These are phyloP conservation scores for Melaleuca quinquenervia DNA, from an alignment of 345 rosid genomes.

Conservation along the genomic window DNA sequence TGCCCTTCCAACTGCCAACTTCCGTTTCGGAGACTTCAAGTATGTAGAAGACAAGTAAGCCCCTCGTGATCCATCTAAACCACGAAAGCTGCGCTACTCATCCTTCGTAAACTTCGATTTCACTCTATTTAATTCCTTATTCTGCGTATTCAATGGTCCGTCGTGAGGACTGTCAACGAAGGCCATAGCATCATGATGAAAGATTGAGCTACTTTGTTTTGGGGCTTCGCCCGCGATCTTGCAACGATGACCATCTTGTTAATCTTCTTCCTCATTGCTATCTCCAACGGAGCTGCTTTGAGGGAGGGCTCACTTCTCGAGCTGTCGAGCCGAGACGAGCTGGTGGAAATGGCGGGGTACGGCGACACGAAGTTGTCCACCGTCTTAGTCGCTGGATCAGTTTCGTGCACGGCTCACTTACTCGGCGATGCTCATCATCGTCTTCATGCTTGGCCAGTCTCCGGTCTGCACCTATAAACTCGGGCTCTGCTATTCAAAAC, in stretches of 20 bases:
- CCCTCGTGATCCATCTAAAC: background rate
- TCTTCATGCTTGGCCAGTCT: constrained; percentile 1
- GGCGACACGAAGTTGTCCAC: constrained; percentile 64
- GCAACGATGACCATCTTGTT: background rate
- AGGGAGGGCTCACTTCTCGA: background rate
- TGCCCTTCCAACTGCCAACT: background rate
- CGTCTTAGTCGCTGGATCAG: constrained; percentile 37
- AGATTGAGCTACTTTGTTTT: background rate
- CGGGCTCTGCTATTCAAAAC: background rate
- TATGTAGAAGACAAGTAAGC: background rate
- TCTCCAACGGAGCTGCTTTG: background rate
- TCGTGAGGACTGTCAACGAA: background rate
- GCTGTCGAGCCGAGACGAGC: constrained; percentile 33
- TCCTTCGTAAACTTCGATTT: background rate
- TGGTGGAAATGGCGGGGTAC: constrained; percentile 54
- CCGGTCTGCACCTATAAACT: constrained; percentile 1
- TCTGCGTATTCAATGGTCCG: background rate
- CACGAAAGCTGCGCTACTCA: background rate
- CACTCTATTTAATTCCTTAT: background rate
- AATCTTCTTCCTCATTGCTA: background rate
- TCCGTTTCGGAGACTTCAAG: background rate
- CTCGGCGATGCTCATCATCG: background rate
- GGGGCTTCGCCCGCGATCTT: background rate
- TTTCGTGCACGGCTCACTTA: constrained; percentile 16
- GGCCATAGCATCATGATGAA: background rate